Conservation (phyloP, 257 asterid genomes). For the Fraxinus americana region DNA sequence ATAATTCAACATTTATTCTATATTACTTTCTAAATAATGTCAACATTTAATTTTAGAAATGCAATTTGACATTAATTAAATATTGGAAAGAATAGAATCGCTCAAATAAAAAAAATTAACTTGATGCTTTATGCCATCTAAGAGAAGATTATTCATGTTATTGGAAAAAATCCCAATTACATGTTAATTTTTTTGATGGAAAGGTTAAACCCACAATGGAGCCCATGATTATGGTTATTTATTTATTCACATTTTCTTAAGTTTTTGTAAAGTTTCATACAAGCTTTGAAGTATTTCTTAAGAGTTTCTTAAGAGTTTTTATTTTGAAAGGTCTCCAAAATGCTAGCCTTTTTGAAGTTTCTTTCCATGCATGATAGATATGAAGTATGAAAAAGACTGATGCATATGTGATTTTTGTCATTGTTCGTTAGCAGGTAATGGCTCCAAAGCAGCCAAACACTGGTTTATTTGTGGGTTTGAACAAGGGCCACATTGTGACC, state of each 20-base stretch:
- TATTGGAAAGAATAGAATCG: too few species aligned
- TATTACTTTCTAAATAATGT: too few species aligned
- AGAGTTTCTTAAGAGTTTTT: not conserved
- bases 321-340: not conserved
- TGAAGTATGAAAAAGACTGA: not conserved
- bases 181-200: too few species aligned
- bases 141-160: too few species aligned
- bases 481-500: slow-evolving; percentile 54
- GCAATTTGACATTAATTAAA: not conserved
- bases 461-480: slow-evolving; percentile 52
- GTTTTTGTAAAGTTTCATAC: not conserved
- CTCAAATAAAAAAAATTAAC: too few species aligned
- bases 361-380: not conserved
- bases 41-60: too few species aligned
- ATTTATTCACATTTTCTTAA: too few species aligned
- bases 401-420: not conserved
- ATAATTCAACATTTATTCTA: too few species aligned
- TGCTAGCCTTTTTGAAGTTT: not conserved
- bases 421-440: slow-evolving; percentile 36
- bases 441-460: slow-evolving; percentile 54
- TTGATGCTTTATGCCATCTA: too few species aligned
- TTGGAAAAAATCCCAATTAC: too few species aligned
- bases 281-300: not conserved
- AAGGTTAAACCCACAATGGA: too few species aligned
- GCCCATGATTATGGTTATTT: too few species aligned